Evolutionary conservation across 2,329 filamentous ascomycete genomes (phyloP).

Genomic region (Fusarium piperis): DNA sequence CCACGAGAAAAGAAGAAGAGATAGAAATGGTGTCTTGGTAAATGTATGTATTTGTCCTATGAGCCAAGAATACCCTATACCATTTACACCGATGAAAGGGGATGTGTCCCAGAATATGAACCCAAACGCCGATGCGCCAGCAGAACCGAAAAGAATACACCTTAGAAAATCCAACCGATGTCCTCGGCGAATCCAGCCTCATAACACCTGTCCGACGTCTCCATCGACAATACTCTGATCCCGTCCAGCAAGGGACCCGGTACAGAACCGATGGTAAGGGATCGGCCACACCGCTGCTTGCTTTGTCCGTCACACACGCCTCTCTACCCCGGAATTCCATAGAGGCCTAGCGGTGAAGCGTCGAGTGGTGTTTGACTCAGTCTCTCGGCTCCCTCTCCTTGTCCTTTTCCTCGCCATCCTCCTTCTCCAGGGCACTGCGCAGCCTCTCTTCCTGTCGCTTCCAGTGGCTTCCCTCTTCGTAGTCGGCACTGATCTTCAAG

Average conservation of each 20-base stretch:
- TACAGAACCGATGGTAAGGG: not conserved
- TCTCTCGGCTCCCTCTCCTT: constrained; percentile 43
- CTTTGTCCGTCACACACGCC: not conserved
- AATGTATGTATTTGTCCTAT: not conserved
- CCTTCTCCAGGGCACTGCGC: constrained; percentile 55
- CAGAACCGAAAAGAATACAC: not conserved
- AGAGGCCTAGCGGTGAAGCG: not conserved
- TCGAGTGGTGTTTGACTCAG: not conserved
- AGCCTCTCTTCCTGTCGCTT: constrained; percentile 80
- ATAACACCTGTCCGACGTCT: not conserved
- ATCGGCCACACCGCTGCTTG: not conserved
- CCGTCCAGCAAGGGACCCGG: not conserved
- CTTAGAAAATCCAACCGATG: not conserved
- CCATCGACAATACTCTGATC: not conserved
- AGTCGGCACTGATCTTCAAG: constrained; percentile 85
- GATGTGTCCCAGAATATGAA: not conserved
- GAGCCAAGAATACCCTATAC: constrained; percentile 21
- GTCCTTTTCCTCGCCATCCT: constrained; percentile 51
- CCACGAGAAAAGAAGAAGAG: not conserved
- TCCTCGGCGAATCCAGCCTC: not conserved
- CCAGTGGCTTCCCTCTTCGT: constrained; percentile 89
- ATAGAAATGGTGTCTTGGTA: not conserved
- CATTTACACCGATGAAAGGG: not conserved
- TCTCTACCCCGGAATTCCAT: not conserved
- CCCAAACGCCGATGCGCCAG: constrained; percentile 18